phyloP scores from a whole-genome alignment of 192 early-diverging fungal species.

The Paraglomus occultum region DNA sequence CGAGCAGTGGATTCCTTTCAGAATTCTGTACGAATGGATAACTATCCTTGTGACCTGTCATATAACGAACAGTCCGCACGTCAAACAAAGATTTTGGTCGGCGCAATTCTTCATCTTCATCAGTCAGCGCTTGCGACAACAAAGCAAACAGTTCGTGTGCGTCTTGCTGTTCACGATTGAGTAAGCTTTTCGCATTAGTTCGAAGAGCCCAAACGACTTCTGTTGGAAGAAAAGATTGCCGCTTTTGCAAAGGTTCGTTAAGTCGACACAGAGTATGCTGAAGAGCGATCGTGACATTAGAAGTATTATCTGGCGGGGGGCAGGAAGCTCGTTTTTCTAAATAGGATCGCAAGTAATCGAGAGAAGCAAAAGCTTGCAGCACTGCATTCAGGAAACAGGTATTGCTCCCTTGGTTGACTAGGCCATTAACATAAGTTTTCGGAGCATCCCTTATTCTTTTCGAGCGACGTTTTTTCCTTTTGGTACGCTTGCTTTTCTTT shows the following conservation, averaged over 20 bases:
- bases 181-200: constrained; percentile 45
- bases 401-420: constrained; percentile 79
- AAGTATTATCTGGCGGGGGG: neutral
- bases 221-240: constrained; percentile 50
- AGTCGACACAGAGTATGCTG: constrained; percentile 33
- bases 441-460: no score
- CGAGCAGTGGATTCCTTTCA: constrained; percentile 65
- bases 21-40: neutral
- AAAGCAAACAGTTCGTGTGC: constrained; percentile 84
- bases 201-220: constrained; percentile 49
- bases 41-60: neutral
- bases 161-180: constrained; percentile 75
- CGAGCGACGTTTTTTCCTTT: no score
- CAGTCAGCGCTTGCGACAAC: constrained; percentile 61
- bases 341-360: constrained; percentile 26
- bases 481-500: no score
- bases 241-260: constrained; percentile 29
- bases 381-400: constrained; percentile 91
- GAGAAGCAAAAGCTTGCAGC: constrained; percentile 51
- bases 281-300: constrained; percentile 36
- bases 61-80: neutral
- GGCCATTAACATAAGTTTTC: constrained; percentile 51
- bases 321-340: neutral
- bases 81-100: constrained; percentile 28
- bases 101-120: constrained; percentile 43